A percentile compares a stretch with the other conserved stretches of the same genome.
Conservation (phyloP, 2,329 filamentous ascomycete genomes). For the Ceratocystis huliohia region DNA sequence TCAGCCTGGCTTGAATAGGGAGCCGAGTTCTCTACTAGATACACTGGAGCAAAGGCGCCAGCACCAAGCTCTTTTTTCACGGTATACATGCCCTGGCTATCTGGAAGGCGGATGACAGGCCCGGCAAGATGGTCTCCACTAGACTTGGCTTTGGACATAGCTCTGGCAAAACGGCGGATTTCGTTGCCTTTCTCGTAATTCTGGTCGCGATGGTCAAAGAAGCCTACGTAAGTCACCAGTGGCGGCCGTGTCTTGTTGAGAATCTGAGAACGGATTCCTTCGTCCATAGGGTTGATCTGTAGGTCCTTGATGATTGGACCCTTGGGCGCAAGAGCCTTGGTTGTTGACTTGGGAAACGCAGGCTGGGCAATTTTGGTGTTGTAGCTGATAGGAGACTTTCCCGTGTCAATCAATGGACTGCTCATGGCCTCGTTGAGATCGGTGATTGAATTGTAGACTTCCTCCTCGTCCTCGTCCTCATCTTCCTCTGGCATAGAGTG, state of each 20-base stretch:
- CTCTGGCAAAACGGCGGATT: slow-evolving; percentile 70
- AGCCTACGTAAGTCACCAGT: slow-evolving; percentile 62
- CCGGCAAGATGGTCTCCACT: slow-evolving; percentile 49
- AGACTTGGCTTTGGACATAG: slow-evolving; percentile 44
- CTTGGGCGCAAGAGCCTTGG: slow-evolving; percentile 38
- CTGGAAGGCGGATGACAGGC: slow-evolving; percentile 55
- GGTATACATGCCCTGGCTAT: slow-evolving; percentile 54
- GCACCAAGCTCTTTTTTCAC: slow-evolving; percentile 78
- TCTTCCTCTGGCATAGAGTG: slow-evolving; percentile 24
- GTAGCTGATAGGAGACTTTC: slow-evolving; percentile 35
- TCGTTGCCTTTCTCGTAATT: slow-evolving; percentile 56
- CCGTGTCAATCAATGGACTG: slow-evolving; percentile 60
- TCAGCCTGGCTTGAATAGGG: slow-evolving; percentile 35
- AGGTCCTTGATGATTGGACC: slow-evolving; percentile 67
- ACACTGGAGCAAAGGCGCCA: slow-evolving; percentile 90
- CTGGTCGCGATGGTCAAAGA: slow-evolving; percentile 56
- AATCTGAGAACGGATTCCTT: slow-evolving; percentile 60
- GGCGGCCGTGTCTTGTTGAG: slow-evolving; percentile 61
- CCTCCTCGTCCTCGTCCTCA: slow-evolving; percentile 26
- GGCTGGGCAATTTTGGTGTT: slow-evolving; percentile 32
- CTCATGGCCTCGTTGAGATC: slow-evolving; percentile 32
- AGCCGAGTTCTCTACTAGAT: slow-evolving; percentile 66
- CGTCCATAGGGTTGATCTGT: slow-evolving; percentile 83
- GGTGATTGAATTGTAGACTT: slow-evolving; percentile 26
- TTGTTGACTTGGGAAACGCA: slow-evolving; percentile 21